Percentiles rank a stretch among this genome's conserved stretches.
phyloP scores from a whole-genome alignment of 176 grass and related monocot species.

The Oryza punctata region DNA sequence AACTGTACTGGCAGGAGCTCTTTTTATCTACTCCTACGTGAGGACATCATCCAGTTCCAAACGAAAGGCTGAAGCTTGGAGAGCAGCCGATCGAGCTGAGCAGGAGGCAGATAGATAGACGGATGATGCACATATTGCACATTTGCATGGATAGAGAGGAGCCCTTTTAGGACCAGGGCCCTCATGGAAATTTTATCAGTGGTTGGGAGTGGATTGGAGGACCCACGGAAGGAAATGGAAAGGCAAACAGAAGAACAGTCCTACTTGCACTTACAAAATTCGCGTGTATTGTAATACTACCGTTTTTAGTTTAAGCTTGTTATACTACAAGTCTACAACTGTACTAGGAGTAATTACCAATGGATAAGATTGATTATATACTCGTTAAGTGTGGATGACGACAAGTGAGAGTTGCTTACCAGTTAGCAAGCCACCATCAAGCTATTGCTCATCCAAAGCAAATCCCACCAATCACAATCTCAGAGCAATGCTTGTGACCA shows the following conservation, averaged over 20 bases:
- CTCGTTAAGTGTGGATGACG: neutral
- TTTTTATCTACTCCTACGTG: too few species aligned
- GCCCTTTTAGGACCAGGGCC: conserved; percentile 8
- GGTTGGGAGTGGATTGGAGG: neutral
- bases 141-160: conserved; percentile 5
- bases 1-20: neutral
- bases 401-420: conserved; percentile 21
- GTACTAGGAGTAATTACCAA: neutral
- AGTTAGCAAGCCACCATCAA: conserved; percentile 24
- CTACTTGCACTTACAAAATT: neutral
- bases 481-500: conserved; percentile 10
- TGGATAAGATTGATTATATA: neutral
- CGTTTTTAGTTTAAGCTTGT: neutral
- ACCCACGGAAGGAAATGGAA: neutral
- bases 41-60: neutral
- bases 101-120: conserved; percentile 14
- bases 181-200: neutral
- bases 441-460: neutral
- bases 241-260: neutral
- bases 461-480: neutral
- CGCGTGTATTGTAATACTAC: neutral
- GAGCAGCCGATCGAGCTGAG: too few species aligned
- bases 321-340: neutral
- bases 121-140: conserved; percentile 25
- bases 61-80: neutral